phyloP scores from a whole-genome alignment of 768 basidiomycete species.

The Leccinellum luteum region DNA sequence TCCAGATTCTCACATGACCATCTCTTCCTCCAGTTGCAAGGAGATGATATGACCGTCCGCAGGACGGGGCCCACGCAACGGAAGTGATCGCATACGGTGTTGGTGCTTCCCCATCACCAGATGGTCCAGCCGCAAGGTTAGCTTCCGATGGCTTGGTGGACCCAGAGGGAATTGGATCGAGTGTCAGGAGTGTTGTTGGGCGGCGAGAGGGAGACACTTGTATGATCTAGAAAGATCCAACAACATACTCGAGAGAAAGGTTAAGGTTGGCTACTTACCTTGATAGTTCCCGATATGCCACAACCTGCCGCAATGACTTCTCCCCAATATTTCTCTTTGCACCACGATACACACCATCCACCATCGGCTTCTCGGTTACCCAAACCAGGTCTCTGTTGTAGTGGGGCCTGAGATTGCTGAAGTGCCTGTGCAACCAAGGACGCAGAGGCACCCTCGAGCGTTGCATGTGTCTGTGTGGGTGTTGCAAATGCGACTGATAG shows the following conservation, averaged over 20 bases:
- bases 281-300: constrained; percentile 71
- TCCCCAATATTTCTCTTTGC: constrained; percentile 95
- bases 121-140: constrained; percentile 15
- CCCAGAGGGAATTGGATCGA: constrained; percentile 40
- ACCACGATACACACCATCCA: constrained; percentile 94
- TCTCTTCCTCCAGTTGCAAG: constrained; percentile 89
- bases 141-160: constrained; percentile 19
- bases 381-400: constrained; percentile 38
- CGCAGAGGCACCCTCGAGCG: constrained; percentile 53
- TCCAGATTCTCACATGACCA: constrained; percentile 89
- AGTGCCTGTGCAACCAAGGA: constrained; percentile 64
- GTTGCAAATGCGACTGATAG: constrained; percentile 66
- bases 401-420: constrained; percentile 46
- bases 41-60: constrained; percentile 91
- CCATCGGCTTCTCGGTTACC: constrained; percentile 82
- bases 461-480: constrained; percentile 61
- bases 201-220: constrained; percentile 68
- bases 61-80: constrained; percentile 91
- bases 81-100: constrained; percentile 69
- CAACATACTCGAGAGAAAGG: not conserved
- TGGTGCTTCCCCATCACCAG: constrained; percentile 35
- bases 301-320: constrained; percentile 78
- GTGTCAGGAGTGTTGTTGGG: constrained; percentile 62
- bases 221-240: constrained; percentile 51
- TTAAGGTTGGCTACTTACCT: constrained; percentile 45